A percentile compares a stretch with the other conserved stretches of the same genome.
Evolutionary conservation across 345 rosid species (phyloP).

Genomic region (Salix brachista): DNA sequence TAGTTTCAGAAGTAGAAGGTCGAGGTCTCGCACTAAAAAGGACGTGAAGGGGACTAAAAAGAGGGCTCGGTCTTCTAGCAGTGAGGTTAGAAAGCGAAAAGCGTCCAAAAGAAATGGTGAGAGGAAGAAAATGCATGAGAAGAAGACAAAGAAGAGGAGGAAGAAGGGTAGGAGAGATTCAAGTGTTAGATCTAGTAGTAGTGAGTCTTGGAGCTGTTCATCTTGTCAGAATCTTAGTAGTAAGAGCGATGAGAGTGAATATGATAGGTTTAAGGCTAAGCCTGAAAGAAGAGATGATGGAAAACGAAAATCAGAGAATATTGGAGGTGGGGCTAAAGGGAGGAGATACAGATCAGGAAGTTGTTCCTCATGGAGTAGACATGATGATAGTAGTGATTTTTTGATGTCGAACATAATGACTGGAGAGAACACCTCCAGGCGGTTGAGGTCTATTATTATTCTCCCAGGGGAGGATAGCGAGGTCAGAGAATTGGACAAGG

Average conservation of each 20-base stretch:
- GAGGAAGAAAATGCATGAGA: conserved; percentile 27
- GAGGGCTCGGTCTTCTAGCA: conserved; percentile 46
- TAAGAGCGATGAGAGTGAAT: conserved; percentile 41
- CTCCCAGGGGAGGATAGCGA: conserved; percentile 27
- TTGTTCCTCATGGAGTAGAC: conserved; percentile 25
- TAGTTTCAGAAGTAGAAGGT: conserved; percentile 41
- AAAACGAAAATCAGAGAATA: conserved; percentile 21
- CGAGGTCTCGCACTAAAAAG: conserved; percentile 35
- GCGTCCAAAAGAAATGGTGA: conserved; percentile 37
- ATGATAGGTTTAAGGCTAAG: conserved; percentile 33
- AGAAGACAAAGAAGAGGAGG: conserved; percentile 4
- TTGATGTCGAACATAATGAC: conserved; percentile 33
- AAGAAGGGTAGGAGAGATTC: conserved; percentile 40
- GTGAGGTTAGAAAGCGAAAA: conserved; percentile 43
- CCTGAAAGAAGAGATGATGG: conserved; percentile 28
- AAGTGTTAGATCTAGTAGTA: conserved; percentile 39
- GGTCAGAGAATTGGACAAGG: conserved; percentile 17
- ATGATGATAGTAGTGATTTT: conserved; percentile 26
- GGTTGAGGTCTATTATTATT: conserved; percentile 59
- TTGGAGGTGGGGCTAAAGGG: conserved; percentile 18
- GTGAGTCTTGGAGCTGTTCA: conserved; percentile 42
- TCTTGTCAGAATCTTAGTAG: conserved; percentile 25
- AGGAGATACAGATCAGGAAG: conserved; percentile 37
- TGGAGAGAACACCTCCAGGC: conserved; percentile 29
- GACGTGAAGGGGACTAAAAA: conserved; percentile 48